Base-by-base conservation (phyloP, 352 stramenopile genomes). In the Pythium sp. region DNA sequence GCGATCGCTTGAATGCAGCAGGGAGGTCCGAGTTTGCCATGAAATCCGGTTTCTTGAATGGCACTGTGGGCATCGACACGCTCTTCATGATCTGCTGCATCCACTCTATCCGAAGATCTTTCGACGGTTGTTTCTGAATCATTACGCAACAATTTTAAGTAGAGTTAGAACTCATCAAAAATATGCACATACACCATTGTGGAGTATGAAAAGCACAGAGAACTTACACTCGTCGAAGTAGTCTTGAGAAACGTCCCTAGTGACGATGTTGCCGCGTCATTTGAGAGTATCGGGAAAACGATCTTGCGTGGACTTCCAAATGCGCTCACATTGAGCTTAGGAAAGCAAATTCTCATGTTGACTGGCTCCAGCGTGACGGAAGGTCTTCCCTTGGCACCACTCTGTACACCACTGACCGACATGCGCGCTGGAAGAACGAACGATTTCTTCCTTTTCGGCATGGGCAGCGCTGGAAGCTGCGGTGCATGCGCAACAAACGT, bases 401-500 rank as follows among this genome's bases (percentile, higher is more conserved):
- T 43, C 22, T 32, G 18, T 26, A 24, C 9, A 5, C 9, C 49
- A 36, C 24, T 47, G 24, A 60, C 47, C 1, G 65, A 57, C 38
- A 63, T 24, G 1, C 49, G 49, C 7, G 54, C 38, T 26, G 65
- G 58, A 3, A 67, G 34, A n/a, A 71, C 51, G 38, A 67, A 63
- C 5, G 65, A 71, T n/a, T 65, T 55, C 51, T 65, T 67, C 24
- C 58, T 55, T 54, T 46, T 54, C 18, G 59, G 5, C 8, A 43
- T 64, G 15, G 54, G 62, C 5, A 72, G 6, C 7, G 26, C 12
- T 0, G 56, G 67, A 20, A 74, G 22, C 26, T 77, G 69, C 0
- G 77, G 77, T 5, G 51, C 56, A 28, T 74, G 73, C 2, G 78
- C 78, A 0, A 83, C 76, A 32, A 86, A 83, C 8, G 75, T 86